Conservation (phyloP, 805 yeast genomes). For the Tetrapisispora fleetii region DNA sequence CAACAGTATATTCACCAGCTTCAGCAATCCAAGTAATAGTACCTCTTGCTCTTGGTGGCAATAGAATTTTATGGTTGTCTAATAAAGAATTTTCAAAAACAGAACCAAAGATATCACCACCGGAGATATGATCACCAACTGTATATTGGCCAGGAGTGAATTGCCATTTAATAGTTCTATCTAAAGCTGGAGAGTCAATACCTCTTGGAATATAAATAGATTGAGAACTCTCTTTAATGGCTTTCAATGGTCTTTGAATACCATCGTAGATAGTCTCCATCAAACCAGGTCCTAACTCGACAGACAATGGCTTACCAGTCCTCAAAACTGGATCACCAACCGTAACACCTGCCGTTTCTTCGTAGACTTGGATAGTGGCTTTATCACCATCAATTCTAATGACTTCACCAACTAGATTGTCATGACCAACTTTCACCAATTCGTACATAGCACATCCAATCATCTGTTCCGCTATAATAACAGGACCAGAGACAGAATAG, state of each 20-base stretch:
- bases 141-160: conserved; percentile 63
- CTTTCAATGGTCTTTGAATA: conserved; percentile 96
- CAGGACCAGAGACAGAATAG: conserved; percentile 96
- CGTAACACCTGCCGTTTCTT: conserved; percentile 98
- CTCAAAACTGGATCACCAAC: conserved; percentile 98
- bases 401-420: conserved; percentile 94
- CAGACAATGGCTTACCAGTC: conserved; percentile 98
- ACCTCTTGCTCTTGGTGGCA: conserved; percentile 99
- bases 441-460: conserved; percentile 99
- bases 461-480: conserved; percentile 95
- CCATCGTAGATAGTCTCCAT: conserved; percentile 99
- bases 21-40: conserved; percentile 83
- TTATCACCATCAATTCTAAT: conserved; percentile 94
- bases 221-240: conserved; percentile 77
- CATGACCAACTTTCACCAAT: conserved; percentile 95
- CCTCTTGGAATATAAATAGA: conserved; percentile 98
- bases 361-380: conserved; percentile 97
- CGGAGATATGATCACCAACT: conserved; percentile 95
- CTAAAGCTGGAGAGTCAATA: conserved; percentile 90
- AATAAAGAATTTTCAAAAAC: conserved; percentile 89
- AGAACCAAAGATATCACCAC: conserved; percentile 95
- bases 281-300: conserved; percentile 97
- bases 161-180: conserved; percentile 73
- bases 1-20: conserved; percentile 85
- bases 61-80: conserved; percentile 83